phyloP scores from a whole-genome alignment of 2,329 filamentous ascomycete genomes.

The Chlorencoelia australis region DNA sequence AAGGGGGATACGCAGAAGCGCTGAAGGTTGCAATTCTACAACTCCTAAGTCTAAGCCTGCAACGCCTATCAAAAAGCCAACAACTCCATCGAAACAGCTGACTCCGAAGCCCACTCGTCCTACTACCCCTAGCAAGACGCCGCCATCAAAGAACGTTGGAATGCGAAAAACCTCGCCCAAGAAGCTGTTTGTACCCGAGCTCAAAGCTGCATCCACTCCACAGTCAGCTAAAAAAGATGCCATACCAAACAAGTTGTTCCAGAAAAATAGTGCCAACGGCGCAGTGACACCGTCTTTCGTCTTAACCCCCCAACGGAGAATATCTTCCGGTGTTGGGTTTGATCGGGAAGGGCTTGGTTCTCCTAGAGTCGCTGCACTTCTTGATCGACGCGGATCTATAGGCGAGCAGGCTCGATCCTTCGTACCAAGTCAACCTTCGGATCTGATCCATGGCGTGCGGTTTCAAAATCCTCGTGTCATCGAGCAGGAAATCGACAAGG shows the following conservation, averaged over 20 bases:
- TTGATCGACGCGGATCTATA: conserved; percentile 63
- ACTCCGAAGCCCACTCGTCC: conserved; percentile 36
- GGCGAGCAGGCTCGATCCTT: conserved; percentile 57
- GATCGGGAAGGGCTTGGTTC: conserved; percentile 66
- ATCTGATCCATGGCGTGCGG: conserved; percentile 37
- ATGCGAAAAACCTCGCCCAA: conserved; percentile 39
- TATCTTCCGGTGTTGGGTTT: conserved; percentile 57
- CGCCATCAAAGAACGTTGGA: conserved; percentile 36
- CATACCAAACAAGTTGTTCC: conserved; percentile 39
- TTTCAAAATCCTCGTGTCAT: conserved; percentile 57
- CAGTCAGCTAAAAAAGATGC: conserved; percentile 28
- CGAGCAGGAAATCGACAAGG: conserved; percentile 52
- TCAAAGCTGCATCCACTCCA: conserved; percentile 27
- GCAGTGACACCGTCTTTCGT: conserved; percentile 52
- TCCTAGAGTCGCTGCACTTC: conserved; percentile 59
- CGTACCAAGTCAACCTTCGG: conserved; percentile 37
- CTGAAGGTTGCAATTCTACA: conserved; percentile 32
- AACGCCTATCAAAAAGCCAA: conserved; percentile 27
- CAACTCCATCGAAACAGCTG: conserved; percentile 30
- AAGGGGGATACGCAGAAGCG: conserved; percentile 39
- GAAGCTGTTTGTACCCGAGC: conserved; percentile 33
- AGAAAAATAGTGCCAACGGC: conserved; percentile 42
- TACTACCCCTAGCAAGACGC: conserved; percentile 40
- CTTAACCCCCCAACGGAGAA: conserved; percentile 49
- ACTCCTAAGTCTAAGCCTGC: conserved; percentile 29